These are phyloP conservation scores for Blastocladiella emersonii DNA, from an alignment of 371 early-diverging fungal genomes.

Conservation along the genomic window DNA sequence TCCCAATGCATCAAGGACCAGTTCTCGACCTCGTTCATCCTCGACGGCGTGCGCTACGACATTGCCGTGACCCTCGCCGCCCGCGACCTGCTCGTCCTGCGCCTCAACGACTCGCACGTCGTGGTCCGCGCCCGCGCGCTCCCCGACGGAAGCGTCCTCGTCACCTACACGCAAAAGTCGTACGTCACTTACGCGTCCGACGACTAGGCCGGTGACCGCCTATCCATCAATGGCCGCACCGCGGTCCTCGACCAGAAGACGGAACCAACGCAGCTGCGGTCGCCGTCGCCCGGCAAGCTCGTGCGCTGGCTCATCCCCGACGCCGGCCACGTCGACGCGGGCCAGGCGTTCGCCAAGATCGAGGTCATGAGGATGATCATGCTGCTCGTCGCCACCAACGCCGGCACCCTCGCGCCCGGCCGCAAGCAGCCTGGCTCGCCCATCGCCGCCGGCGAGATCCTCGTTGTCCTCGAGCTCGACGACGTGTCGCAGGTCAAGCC, in stretches of 20 bases:
- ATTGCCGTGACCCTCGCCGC: constrained; percentile 68
- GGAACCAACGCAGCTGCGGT: constrained; percentile 87
- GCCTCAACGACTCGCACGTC: constrained; percentile 66
- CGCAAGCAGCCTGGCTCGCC: constrained; percentile 79
- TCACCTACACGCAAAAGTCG: constrained; percentile 70
- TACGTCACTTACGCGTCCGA: constrained; percentile 84
- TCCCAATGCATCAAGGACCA: constrained; percentile 64
- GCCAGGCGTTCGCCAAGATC: constrained; percentile 92
- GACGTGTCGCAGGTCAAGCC: constrained; percentile 84
- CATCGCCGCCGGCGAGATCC: constrained; percentile 78
- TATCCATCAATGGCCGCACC: constrained; percentile 85
- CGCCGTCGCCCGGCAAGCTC: constrained; percentile 94
- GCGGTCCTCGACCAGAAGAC: constrained; percentile 85
- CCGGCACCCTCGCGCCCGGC: constrained; percentile 69
- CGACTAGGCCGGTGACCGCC: constrained; percentile 71
- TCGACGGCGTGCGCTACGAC: constrained; percentile 73
- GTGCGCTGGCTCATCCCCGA: constrained; percentile 82
- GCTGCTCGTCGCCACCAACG: constrained; percentile 82
- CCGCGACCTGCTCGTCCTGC: constrained; percentile 63
- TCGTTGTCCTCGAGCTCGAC: constrained; percentile 80
- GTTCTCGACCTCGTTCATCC: constrained; percentile 74
- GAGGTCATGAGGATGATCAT: constrained; percentile 99
- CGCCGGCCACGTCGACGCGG: constrained; percentile 74
- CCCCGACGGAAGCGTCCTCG: constrained; percentile 84
- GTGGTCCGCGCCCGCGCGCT: constrained; percentile 66